Base-by-base conservation (phyloP, 2,329 filamentous ascomycete genomes). In the Chaetothyriales sp. region DNA sequence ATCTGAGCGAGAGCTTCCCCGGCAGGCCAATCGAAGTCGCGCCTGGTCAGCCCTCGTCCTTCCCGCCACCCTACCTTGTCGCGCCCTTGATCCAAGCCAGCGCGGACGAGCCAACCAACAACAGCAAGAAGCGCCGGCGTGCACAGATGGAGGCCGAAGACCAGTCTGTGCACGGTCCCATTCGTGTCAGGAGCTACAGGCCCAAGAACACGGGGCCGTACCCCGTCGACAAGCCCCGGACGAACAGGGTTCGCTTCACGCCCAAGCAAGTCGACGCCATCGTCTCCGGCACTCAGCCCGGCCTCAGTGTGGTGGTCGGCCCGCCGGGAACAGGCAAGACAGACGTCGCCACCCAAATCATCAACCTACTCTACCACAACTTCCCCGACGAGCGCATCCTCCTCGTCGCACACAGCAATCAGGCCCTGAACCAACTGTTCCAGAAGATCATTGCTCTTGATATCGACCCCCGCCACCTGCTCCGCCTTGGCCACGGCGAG, bases 301-400 rank as follows among this genome's bases (percentile, higher is more conserved):
- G 94, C 18, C 75, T 98, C 49, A 95, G 90, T 1, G 80, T 98
- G 47, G 85, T 98, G 60, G 87, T 98, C 56, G 92, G 92, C 1
- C 92, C 92, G 50, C 92, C 92, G 6, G 92, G 92, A 51, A 98
- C 92, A 5, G 92, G 94, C 56, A 98, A 98, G 73, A 98, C 92
- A n/a, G 92, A 98, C 68, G 92, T 98, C 50, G 89, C 89, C 47
- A 95, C 90, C 4, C 92, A 98, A 67, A 94, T 97, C 65, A 98
- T 98, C 70, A 95, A 87, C 72, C 95, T 97, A 67, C 85, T 98
- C 61, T 98, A 98, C 65, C 90, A 97, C 73, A 95, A 97, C 69
- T 98, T 95, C 65, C 89, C 92, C 6, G 76, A 83, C 57, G 89
- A 98, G 67, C 85, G 88, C 61, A 98, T 92, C 0, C 73, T 98